Evolutionary conservation across 306 rosid species (phyloP), one percentile per base, ranked within the genome.

Genomic region (Rosa persica): DNA sequence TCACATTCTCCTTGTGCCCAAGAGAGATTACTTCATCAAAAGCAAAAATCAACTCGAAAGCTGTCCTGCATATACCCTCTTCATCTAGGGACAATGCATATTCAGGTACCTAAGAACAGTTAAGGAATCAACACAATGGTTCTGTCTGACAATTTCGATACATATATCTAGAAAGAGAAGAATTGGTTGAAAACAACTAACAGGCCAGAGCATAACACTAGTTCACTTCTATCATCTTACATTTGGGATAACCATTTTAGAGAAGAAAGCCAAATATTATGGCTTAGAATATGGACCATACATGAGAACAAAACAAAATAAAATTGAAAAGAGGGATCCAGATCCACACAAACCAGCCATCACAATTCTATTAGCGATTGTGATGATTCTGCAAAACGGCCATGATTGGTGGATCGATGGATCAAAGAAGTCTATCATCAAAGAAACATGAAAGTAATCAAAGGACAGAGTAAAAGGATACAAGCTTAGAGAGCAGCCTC

Each of bases 11-110:
- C 89, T 89, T 92, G 93, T 93, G 96, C 75, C 99, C 99, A 71
- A 95, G 93, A 78, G 99, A 80, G 79, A 93, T 93, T 81, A 93
- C 96, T 86, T 95, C 99, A 79, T 95, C 99, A 79, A 93, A 93
- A 39, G 98, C 98, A 88, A 91, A 91, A 83, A 93, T 95, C 81
- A 95, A 89, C 88, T 95, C 98, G 74, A 88, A 92, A 47, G 97
- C 98, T 65, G 90, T 88, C 86, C 68, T 87, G 93, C 96, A 88
- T 51, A 95, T 86, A 36, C 97, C 98, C 62, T 95, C 98, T 83
- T 95, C 98, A 85, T 95, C 98, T 51, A 95, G 93, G 72, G 97
- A 90, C 82, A 81, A 76, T 36, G 98, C 82, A 72, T 95, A 92
- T 83, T 95, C 99, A 60, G 99, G 99, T 69, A 91, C 99, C 99